phyloP scores from a whole-genome alignment of 1,139 yeast species.

The Pichia sp. region DNA sequence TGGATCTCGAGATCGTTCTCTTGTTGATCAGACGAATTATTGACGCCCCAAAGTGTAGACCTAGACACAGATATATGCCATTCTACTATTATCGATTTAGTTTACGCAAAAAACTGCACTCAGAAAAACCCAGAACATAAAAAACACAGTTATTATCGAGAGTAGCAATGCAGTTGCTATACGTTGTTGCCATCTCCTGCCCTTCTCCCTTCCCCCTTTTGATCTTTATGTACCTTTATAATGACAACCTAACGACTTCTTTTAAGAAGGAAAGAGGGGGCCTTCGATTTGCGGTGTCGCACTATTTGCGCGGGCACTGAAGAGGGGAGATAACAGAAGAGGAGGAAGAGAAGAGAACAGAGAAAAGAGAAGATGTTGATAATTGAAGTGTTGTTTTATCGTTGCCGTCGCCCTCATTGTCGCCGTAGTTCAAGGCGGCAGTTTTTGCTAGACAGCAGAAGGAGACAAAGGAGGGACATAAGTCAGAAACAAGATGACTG shows the following conservation, averaged over 20 bases:
- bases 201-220: too few relatives aligned
- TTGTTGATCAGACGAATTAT: not conserved
- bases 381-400: not conserved
- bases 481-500: not conserved
- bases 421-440: not conserved
- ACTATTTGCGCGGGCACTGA: not conserved
- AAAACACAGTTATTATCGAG: too few relatives aligned
- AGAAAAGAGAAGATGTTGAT: not conserved
- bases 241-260: too few relatives aligned
- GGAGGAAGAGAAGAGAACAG: not conserved
- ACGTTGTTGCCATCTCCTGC: too few relatives aligned
- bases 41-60: not conserved
- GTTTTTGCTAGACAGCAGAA: not conserved
- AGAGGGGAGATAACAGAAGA: not conserved
- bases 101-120: too few relatives aligned
- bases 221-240: too few relatives aligned
- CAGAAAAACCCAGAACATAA: too few relatives aligned
- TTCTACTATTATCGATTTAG: too few relatives aligned
- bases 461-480: not conserved
- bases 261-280: too few relatives aligned
- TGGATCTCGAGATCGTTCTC: constrained; percentile 2
- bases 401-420: not conserved
- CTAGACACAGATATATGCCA: not conserved
- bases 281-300: not conserved
- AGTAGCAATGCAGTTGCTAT: too few relatives aligned